Base-by-base conservation (phyloP, 306 rosid genomes). In the Dalbergia cochinchinensis region DNA sequence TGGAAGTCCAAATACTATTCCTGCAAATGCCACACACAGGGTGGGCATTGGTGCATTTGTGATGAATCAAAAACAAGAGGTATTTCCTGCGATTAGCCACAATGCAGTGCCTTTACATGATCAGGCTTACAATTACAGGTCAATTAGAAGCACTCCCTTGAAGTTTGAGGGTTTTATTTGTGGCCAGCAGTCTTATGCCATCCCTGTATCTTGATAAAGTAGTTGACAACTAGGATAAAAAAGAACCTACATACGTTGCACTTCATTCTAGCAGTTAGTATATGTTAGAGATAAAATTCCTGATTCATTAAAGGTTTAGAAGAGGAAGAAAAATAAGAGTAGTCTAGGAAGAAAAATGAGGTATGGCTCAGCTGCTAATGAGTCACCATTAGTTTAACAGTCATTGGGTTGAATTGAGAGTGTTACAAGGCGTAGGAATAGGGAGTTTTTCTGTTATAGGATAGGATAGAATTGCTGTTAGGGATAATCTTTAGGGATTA, bases 21-120 rank as follows among this genome's bases (percentile, higher is more conserved):
- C 97, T 63, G 81, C 79, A 53, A 89, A 91, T 69, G 94, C 97
- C 55, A 83, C 94, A 6, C 94, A 93, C 68, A 87, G 91, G 73
- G 98, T 93, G 11, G 85, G 93, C 16, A 6, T 90, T 51, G 94
- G 90, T 44, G 96, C 97, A 54, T 93, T 93, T 82, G 80, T 93
- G 73, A 78, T 88, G 87, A 88, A 91, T 68, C 85, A 84, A 10
- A 90, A 90, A 54, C 73, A 77, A 76, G 92, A 93, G 97, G 97
- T 91, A 81, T 68, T 12, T 57, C 53, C 81, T 47, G 18, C 69
- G 15, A 3, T 26, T 16, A 22, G 44, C 11, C 76, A 51, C 64
- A 16, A 50, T 70, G 9, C 34, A 62, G 33, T 71, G 65, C 8
- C 39, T 53, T 39, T 74, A 15, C 75, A 9, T 9, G 34, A 39